Evolutionary conservation across 352 stramenopile species (phyloP).

Genomic region (Phytophthora fragariaefolia): DNA sequence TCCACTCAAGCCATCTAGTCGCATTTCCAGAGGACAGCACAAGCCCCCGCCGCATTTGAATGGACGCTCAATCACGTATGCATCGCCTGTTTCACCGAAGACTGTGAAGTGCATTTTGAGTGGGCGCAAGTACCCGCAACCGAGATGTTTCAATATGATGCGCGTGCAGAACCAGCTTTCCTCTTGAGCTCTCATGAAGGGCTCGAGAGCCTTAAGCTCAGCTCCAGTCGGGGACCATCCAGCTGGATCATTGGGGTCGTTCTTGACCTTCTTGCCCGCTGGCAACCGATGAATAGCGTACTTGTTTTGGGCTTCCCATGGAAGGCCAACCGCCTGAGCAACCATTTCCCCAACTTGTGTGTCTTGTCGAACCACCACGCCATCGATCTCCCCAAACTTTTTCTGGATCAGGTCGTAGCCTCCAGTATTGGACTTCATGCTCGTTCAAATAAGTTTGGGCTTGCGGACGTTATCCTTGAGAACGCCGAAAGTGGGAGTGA

Average conservation of each 20-base stretch:
- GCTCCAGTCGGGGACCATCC: conserved; percentile 54
- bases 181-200: conserved; percentile 56
- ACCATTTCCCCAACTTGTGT: conserved; percentile 53
- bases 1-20: conserved; percentile 32
- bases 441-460: neutral
- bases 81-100: conserved; percentile 43
- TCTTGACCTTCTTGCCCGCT: conserved; percentile 61
- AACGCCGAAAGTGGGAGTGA: neutral
- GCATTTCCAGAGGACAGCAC: conserved; percentile 58
- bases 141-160: conserved; percentile 42
- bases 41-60: conserved; percentile 45
- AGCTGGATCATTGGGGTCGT: conserved; percentile 43
- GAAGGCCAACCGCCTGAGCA: conserved; percentile 54
- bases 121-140: conserved; percentile 47
- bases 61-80: conserved; percentile 54
- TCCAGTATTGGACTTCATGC: conserved; percentile 14
- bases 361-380: conserved; percentile 63
- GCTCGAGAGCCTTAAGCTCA: conserved; percentile 56
- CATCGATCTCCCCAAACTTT: conserved; percentile 41
- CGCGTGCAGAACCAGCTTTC: conserved; percentile 46
- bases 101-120: conserved; percentile 58
- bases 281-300: conserved; percentile 59
- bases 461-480: neutral
- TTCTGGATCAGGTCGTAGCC: conserved; percentile 30
- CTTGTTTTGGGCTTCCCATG: conserved; percentile 68